Base-by-base conservation (phyloP, 768 basidiomycete species). In the Termitomyces sp. region DNA sequence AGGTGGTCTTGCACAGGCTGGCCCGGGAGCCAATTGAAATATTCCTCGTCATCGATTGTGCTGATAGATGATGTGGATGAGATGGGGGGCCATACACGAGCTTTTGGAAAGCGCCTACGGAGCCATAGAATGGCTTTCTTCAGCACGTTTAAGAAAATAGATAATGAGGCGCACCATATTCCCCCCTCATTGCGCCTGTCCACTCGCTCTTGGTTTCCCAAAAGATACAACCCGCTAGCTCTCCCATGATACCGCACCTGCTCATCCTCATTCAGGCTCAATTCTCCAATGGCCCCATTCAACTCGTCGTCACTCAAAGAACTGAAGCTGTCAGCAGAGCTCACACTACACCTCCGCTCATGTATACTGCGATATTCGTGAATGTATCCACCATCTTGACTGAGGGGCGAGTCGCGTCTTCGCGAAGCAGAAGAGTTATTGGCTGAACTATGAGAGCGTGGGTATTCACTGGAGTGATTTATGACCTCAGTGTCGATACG, bases 201-300 rank as follows among this genome's bases (percentile, higher is more conserved):
- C 54, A 77, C 69, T 45, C 85, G 77, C 51, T 84, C 82, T 58
- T 81, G 81, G 62, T 74, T 74, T 16, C 83, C 84, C 42, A 93
- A 71, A 56, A 94, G 75, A 69, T 94, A 85, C 60, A 94, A 70
- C 2, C 92, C 91, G 58, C 88, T 90, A 4, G 83, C 87, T 70
- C 91, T 90, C 29, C 92, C 92, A 65, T 95, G 93, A 69, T 87
- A 94, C 37, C 93, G 76, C 13, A 95, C 84, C 68, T 94, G 85
- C 56, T 84, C 81, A 54, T 94, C 89, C 73, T 95, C 93, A 65
- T 95, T 93, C 63, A 95, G 65, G 61, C 88, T 90, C 58, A 95
- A 75, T 71, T 94, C 92, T 2, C 93, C 93, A 5, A 94, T 81
- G 29, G 90, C 92, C 57, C 86, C 84, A 33, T 81, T 77, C 34